phyloP scores from a whole-genome alignment of 139 green algal genomes.

The Tetradesmus obliquus region DNA sequence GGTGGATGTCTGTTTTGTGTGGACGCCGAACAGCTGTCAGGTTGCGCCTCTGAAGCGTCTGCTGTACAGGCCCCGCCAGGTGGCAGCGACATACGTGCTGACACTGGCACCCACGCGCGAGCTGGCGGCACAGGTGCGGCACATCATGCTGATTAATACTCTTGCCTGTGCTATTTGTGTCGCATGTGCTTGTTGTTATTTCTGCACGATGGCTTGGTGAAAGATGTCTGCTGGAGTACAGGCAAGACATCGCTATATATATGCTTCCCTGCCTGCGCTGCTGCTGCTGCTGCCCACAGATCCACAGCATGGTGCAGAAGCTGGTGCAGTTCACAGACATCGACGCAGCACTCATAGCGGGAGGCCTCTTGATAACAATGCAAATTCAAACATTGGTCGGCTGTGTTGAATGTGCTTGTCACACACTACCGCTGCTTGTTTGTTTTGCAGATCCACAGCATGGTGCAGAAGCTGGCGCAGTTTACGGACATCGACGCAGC shows the following conservation, averaged over 20 bases:
- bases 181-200: not conserved
- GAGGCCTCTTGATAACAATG: slow-evolving; percentile 76
- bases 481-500: slow-evolving; percentile 91
- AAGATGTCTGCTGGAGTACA: no score
- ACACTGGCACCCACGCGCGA: slow-evolving; percentile 93
- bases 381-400: no score
- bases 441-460: slow-evolving; percentile 88
- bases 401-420: no score
- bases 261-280: no score
- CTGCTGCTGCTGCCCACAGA: slow-evolving; percentile 54
- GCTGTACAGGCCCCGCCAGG: slow-evolving; percentile 81
- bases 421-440: no score
- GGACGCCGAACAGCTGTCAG: no score
- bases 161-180: not conserved
- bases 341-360: slow-evolving; percentile 90
- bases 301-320: slow-evolving; percentile 94
- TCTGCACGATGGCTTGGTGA: no score
- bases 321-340: slow-evolving; percentile 97
- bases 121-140: slow-evolving; percentile 89
- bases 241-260: no score
- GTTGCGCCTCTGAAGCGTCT: slow-evolving; percentile 93
- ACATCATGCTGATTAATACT: not conserved
- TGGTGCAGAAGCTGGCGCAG: slow-evolving; percentile 94
- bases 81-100: slow-evolving; percentile 81
- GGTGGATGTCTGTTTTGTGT: slow-evolving; percentile 90